Evolutionary conservation across 1,284 basidiomycete species (phyloP).

Genomic region (Trichosporon sp.): DNA sequence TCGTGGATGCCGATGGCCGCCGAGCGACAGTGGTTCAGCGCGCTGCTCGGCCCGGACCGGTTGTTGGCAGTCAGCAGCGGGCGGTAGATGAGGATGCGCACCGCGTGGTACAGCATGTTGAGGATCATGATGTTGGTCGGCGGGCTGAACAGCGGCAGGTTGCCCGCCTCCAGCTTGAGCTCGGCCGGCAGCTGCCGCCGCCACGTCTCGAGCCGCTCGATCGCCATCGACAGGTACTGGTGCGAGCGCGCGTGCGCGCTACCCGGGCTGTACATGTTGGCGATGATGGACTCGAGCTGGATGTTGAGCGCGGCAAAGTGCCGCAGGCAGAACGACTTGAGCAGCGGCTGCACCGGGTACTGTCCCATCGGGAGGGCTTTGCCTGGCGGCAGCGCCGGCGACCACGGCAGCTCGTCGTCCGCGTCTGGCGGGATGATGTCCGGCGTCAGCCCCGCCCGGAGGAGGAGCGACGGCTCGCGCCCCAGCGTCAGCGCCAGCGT

Average conservation of each 20-base stretch:
- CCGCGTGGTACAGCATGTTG: constrained; percentile 21
- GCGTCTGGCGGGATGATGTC: constrained; percentile 9
- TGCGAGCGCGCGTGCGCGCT: constrained; percentile 24
- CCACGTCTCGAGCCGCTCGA: constrained; percentile 15
- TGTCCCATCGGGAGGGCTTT: constrained; percentile 8
- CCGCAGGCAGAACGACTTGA: constrained; percentile 16
- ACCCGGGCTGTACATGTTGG: constrained; percentile 29
- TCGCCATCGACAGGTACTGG: constrained; percentile 17
- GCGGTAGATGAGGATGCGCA: constrained; percentile 25
- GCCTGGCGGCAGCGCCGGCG: constrained; percentile 14
- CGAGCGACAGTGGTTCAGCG: constrained; percentile 22
- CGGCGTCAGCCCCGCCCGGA: constrained; percentile 8
- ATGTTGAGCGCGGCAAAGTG: constrained; percentile 23
- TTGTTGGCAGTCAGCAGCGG: constrained; percentile 23
- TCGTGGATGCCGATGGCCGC: constrained; percentile 26
- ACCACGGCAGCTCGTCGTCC: constrained; percentile 20
- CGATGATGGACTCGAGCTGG: constrained; percentile 27
- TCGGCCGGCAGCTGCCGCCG: constrained; percentile 8
- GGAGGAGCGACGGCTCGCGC: constrained; percentile 20
- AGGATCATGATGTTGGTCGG: constrained; percentile 21
- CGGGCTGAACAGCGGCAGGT: constrained; percentile 18
- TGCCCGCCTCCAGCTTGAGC: constrained; percentile 11
- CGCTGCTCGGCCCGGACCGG: constrained; percentile 16
- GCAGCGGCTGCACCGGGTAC: constrained; percentile 12
- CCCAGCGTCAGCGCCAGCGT: constrained; percentile 21